A percentile compares a stretch with the other conserved stretches of the same genome.
These are phyloP conservation scores for Mortierella sp. DNA, from an alignment of 371 early-diverging fungal genomes.

Conservation along the genomic window DNA sequence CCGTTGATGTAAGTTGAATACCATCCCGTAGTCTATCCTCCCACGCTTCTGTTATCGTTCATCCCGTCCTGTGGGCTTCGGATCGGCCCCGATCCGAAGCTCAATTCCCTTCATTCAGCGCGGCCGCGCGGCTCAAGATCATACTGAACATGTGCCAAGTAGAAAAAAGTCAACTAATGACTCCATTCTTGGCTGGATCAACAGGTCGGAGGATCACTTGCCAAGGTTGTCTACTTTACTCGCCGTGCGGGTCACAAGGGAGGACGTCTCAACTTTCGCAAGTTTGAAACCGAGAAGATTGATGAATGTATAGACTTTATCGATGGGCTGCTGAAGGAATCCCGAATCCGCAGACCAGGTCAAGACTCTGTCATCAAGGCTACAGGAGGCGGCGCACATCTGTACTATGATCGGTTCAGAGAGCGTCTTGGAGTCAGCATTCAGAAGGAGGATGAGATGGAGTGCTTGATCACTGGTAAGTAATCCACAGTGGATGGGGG, in stretches of 20 bases:
- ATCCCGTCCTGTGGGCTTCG: too few relatives aligned
- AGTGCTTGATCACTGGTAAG: slow-evolving; percentile 81
- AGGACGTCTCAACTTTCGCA: slow-evolving; percentile 92
- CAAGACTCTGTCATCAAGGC: slow-evolving; percentile 70
- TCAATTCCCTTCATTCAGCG: neutral
- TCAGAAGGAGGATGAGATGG: slow-evolving; percentile 90
- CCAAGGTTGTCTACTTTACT: slow-evolving; percentile 93
- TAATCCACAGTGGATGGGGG: neutral
- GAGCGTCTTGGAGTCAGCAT: slow-evolving; percentile 74
- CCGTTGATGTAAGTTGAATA: slow-evolving; percentile 79
- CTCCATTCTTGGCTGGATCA: neutral
- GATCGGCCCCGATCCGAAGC: too few relatives aligned
- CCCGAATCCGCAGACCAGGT: slow-evolving; percentile 44
- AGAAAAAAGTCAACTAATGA: neutral
- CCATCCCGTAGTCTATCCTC: neutral
- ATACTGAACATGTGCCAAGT: too few relatives aligned
- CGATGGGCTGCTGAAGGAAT: slow-evolving; percentile 69
- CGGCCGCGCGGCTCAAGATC: too few relatives aligned
- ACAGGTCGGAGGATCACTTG: slow-evolving; percentile 92
- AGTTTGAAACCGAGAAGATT: slow-evolving; percentile 93
- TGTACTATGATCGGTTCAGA: slow-evolving; percentile 69
- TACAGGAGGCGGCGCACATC: slow-evolving; percentile 91
- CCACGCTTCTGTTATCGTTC: slow-evolving; percentile 3
- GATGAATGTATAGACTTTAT: slow-evolving; percentile 91
- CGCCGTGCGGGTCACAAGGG: slow-evolving; percentile 69